Percentiles rank a stretch among this genome's conserved stretches.
Conservation (phyloP, 2,329 filamentous ascomycete species). For the Paraphoma sp. region DNA sequence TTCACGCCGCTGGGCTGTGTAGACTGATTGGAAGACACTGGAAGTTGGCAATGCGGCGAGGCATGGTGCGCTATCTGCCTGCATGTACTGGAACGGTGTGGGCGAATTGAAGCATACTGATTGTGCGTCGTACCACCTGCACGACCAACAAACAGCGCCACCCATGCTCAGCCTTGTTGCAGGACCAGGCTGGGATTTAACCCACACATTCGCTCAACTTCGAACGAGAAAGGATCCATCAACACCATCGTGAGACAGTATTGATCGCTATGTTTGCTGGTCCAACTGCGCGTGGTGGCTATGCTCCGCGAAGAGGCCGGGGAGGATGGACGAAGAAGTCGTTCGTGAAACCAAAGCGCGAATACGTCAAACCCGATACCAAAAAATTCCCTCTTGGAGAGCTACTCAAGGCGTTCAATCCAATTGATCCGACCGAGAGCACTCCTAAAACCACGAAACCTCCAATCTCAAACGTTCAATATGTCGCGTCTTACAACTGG, state of each 20-base stretch:
- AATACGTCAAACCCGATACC: conserved; percentile 27
- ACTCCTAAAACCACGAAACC: no score
- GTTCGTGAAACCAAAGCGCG: conserved; percentile 13
- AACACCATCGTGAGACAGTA: neutral
- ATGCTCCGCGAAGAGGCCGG: conserved; percentile 28
- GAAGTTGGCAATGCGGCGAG: conserved; percentile 17
- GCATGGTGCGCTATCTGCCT: conserved; percentile 17
- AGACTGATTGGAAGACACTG: conserved; percentile 32
- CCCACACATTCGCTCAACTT: neutral
- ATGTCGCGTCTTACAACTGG: conserved; percentile 63
- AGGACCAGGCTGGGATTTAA: no score
- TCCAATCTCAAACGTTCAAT: conserved; percentile 49
- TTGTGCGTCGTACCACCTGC: conserved; percentile 23
- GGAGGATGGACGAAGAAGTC: conserved; percentile 16
- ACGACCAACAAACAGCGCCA: conserved; percentile 24
- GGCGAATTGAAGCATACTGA: conserved; percentile 21
- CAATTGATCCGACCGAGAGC: conserved; percentile 23
- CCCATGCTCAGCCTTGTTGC: conserved; percentile 32
- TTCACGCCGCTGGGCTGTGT: conserved; percentile 19
- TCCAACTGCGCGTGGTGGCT: conserved; percentile 25
- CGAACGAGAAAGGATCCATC: neutral
- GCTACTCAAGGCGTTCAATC: conserved; percentile 26
- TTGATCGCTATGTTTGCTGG: conserved; percentile 2
- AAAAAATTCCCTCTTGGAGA: conserved; percentile 38
- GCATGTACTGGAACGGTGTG: conserved; percentile 16